A percentile compares a stretch with the other conserved stretches of the same genome.
phyloP scores from a whole-genome alignment of 2,329 filamentous ascomycete genomes.

The Cyanodermella asteris region DNA sequence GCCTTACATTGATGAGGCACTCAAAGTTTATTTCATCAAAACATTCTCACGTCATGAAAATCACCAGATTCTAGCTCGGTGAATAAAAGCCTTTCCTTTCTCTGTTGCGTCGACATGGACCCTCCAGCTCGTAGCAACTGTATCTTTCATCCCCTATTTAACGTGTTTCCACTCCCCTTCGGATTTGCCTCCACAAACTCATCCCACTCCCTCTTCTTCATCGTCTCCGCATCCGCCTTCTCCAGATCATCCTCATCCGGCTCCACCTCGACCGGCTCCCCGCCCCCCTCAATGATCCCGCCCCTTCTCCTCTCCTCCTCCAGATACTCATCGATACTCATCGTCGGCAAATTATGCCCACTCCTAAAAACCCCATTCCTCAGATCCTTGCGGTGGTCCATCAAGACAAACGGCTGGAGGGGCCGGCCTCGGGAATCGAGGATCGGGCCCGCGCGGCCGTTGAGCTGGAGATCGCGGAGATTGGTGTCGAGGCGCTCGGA shows the following conservation, averaged over 20 bases:
- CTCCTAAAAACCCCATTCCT: constrained; percentile 66
- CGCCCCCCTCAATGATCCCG: constrained; percentile 78
- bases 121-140: too few relatives aligned
- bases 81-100: too few relatives aligned
- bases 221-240: constrained; percentile 70
- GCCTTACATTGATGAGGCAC: too few relatives aligned
- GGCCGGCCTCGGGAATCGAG: constrained; percentile 64
- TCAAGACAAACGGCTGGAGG: constrained; percentile 71
- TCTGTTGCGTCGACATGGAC: too few relatives aligned
- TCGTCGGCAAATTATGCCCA: constrained; percentile 84
- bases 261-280: constrained; percentile 50
- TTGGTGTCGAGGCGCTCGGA: constrained; percentile 54
- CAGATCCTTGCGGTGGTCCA: constrained; percentile 54
- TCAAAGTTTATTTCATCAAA: too few relatives aligned
- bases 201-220: constrained; percentile 90
- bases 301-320: constrained; percentile 72
- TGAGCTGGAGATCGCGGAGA: constrained; percentile 29
- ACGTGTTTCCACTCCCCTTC: constrained; percentile 32
- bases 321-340: constrained; percentile 94
- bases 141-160: constrained; percentile 28
- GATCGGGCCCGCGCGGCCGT: constrained; percentile 41
- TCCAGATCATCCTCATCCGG: constrained; percentile 78
- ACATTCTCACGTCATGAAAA: too few relatives aligned
- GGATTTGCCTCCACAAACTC: constrained; percentile 83
- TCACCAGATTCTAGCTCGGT: too few relatives aligned